Conservation (phyloP, 805 yeast genomes). For the Candida michaelii region DNA sequence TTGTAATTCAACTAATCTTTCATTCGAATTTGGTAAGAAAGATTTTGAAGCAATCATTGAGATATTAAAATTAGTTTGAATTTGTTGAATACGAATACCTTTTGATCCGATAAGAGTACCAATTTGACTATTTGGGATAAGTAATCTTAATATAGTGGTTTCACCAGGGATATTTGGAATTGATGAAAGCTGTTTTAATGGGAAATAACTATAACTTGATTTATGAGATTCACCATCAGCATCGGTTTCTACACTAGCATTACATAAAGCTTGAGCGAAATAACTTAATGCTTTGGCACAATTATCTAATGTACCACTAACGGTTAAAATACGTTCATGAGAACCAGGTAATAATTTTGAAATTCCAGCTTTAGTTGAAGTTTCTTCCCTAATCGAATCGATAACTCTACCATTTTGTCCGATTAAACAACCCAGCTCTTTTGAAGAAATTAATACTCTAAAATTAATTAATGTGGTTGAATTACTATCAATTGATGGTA, state of each 20-base stretch:
- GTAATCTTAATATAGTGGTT: slow-evolving; percentile 59
- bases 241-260: slow-evolving; percentile 25
- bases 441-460: slow-evolving; percentile 71
- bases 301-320: slow-evolving; percentile 68
- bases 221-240: neutral
- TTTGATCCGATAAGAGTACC: slow-evolving; percentile 86
- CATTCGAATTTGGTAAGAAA: slow-evolving; percentile 76
- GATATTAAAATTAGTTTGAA: slow-evolving; percentile 67
- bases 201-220: slow-evolving; percentile 49
- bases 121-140: slow-evolving; percentile 82
- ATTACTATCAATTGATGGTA: slow-evolving; percentile 15
- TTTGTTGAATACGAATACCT: slow-evolving; percentile 75
- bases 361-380: slow-evolving; percentile 83
- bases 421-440: slow-evolving; percentile 87
- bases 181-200: slow-evolving; percentile 57
- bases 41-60: slow-evolving; percentile 88
- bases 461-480: slow-evolving; percentile 36
- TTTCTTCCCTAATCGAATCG: slow-evolving; percentile 69
- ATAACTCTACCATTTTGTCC: slow-evolving; percentile 83
- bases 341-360: slow-evolving; percentile 78
- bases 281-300: slow-evolving; percentile 69
- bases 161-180: slow-evolving; percentile 52
- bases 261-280: slow-evolving; percentile 64
- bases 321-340: slow-evolving; percentile 78
- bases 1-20: slow-evolving; percentile 83